A percentile compares a stretch with the other conserved stretches of the same genome.
Evolutionary conservation across 805 yeast species (phyloP).

Genomic region (Yarrowia osloensis): DNA sequence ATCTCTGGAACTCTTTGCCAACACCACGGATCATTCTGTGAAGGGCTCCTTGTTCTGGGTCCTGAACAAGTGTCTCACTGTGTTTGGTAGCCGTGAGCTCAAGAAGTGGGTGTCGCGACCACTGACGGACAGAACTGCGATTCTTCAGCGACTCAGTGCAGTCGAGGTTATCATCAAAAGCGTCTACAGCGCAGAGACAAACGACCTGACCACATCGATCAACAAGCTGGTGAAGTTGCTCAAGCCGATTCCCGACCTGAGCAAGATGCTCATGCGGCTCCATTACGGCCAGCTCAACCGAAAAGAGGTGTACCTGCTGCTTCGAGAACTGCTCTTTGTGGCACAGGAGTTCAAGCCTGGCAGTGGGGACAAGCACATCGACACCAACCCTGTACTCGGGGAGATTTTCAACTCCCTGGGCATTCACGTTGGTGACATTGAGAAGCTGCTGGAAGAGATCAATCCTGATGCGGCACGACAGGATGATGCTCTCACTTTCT

Average conservation of each 20-base stretch:
- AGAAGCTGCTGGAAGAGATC: neutral
- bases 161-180: conserved; percentile 40
- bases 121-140: conserved; percentile 53
- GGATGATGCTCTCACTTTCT: conserved; percentile 38
- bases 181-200: neutral
- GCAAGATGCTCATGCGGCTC: conserved; percentile 2
- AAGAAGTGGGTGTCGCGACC: conserved; percentile 78
- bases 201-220: neutral
- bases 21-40: conserved; percentile 56
- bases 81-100: conserved; percentile 69
- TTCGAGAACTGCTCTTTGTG: conserved; percentile 18
- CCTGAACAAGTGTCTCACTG: conserved; percentile 76
- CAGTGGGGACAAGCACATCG: neutral
- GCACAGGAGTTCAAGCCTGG: conserved; percentile 1
- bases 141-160: conserved; percentile 66
- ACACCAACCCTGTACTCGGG: neutral
- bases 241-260: conserved; percentile 24
- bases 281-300: conserved; percentile 33
- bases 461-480: conserved; percentile 36
- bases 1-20: conserved; percentile 73
- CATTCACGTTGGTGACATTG: neutral
- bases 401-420: conserved; percentile 14
- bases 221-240: conserved; percentile 44
- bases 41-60: conserved; percentile 79
- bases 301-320: neutral